Percentiles rank a stretch among this genome's conserved stretches.
Evolutionary conservation across 768 basidiomycete species (phyloP).

Genomic region (Hericium alpestre): DNA sequence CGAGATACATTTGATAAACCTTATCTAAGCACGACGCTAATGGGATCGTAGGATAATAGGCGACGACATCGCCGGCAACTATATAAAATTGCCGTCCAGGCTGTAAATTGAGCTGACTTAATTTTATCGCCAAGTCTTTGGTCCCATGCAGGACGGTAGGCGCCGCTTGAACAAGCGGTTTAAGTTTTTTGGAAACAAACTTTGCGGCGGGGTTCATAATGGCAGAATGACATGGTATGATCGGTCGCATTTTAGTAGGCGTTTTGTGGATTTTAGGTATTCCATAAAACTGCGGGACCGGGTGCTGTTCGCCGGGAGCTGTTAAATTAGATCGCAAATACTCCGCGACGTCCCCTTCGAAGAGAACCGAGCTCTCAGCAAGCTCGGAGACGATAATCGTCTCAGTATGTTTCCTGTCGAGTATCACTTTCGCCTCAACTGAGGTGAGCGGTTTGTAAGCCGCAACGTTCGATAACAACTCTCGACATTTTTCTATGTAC

Average conservation of each 20-base stretch:
- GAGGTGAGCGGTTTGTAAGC: neutral
- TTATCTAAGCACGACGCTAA: neutral
- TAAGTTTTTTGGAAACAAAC: conserved; percentile 22
- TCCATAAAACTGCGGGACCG: conserved; percentile 15
- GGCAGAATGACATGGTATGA: conserved; percentile 24
- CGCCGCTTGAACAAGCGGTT: conserved; percentile 20
- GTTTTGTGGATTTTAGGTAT: conserved; percentile 28
- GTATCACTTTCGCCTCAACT: neutral
- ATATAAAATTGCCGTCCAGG: conserved; percentile 11
- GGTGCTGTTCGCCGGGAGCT: neutral
- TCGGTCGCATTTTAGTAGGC: conserved; percentile 20
- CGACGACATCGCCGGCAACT: conserved; percentile 22
- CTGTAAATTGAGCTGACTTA: conserved; percentile 15
- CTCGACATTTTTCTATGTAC: neutral
- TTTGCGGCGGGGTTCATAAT: conserved; percentile 21
- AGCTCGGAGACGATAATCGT: neutral
- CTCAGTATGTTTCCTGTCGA: neutral
- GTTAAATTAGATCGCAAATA: neutral
- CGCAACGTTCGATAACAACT: too few relatives aligned
- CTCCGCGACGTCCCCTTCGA: neutral
- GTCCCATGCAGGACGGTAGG: conserved; percentile 21
- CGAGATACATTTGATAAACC: neutral
- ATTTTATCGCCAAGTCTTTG: conserved; percentile 24
- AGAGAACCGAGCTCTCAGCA: neutral
- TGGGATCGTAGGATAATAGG: neutral